phyloP scores from a whole-genome alignment of 140 eudicot genomes.

The Cichorium intybus region DNA sequence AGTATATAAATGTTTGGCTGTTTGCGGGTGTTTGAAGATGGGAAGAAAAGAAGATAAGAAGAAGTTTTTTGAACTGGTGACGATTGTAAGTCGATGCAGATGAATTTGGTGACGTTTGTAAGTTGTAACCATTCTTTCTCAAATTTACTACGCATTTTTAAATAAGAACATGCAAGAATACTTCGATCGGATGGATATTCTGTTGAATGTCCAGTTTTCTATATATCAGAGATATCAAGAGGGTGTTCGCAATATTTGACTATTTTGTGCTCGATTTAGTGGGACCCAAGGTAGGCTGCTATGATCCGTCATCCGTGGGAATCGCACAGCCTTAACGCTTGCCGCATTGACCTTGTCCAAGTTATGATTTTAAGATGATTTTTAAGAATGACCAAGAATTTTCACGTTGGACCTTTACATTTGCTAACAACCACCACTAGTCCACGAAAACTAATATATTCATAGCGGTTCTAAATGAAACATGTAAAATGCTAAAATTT shows the following conservation, averaged over 20 bases:
- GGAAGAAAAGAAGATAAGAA: constrained; percentile 10
- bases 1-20: constrained; percentile 3
- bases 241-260: constrained; percentile 25
- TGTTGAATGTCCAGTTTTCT: neutral
- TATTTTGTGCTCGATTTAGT: neutral
- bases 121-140: neutral
- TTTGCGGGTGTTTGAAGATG: neutral
- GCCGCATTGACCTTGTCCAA: neutral
- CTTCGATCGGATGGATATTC: neutral
- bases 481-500: neutral
- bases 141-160: neutral
- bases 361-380: neutral
- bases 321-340: neutral
- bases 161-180: neutral
- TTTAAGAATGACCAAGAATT: neutral
- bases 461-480: neutral
- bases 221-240: constrained; percentile 5
- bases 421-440: neutral
- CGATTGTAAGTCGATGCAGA: constrained; percentile 14
- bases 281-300: neutral
- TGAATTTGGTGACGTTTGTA: constrained; percentile 20
- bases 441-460: neutral
- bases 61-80: constrained; percentile 13
- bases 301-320: neutral
- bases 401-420: neutral